A percentile compares a stretch with the other conserved stretches of the same genome.
Conservation (phyloP, 805 yeast species). For the Metschnikowia kofuensis region DNA sequence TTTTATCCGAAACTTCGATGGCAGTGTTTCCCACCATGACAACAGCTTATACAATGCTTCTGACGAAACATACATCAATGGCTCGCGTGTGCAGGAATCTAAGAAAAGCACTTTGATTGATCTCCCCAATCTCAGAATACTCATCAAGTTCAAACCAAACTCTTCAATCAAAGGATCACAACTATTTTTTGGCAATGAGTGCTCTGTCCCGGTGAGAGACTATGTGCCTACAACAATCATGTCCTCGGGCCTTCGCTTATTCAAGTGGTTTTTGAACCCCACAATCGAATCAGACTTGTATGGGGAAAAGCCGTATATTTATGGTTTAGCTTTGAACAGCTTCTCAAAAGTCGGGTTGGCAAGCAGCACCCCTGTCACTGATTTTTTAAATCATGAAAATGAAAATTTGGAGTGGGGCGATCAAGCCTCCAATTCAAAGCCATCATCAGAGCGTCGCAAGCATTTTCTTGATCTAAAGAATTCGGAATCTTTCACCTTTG, state of each 20-base stretch:
- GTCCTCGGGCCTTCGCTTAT: slow-evolving; percentile 51
- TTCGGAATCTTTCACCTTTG: slow-evolving; percentile 41
- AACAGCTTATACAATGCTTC: slow-evolving; percentile 32
- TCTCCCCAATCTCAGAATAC: slow-evolving; percentile 31
- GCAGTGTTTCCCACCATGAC: slow-evolving; percentile 34
- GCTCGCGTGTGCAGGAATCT: slow-evolving; percentile 4
- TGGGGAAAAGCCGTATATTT: slow-evolving; percentile 58
- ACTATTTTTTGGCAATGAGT: slow-evolving; percentile 70
- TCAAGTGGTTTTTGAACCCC: slow-evolving; percentile 59
- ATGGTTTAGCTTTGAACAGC: slow-evolving; percentile 59
- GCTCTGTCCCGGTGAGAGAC: slow-evolving; percentile 55
- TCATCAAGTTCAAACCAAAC: slow-evolving; percentile 42
- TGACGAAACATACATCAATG: slow-evolving; percentile 27
- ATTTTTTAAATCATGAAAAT: slow-evolving; percentile 1
- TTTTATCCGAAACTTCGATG: slow-evolving; percentile 47
- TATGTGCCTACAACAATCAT: slow-evolving; percentile 51
- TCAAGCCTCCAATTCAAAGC: slow-evolving; percentile 19
- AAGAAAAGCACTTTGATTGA: not conserved
- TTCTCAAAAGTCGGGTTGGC: slow-evolving; percentile 45
- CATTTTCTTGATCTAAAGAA: slow-evolving; percentile 39
- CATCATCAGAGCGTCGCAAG: slow-evolving; percentile 41
- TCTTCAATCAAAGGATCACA: slow-evolving; percentile 46
- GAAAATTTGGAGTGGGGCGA: slow-evolving; percentile 28
- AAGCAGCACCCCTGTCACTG: slow-evolving; percentile 6
- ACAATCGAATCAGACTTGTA: slow-evolving; percentile 62